Percentiles rank a stretch among this genome's conserved stretches.
phyloP scores from a whole-genome alignment of 2,329 filamentous ascomycete genomes.

The Stachybotrys echinatus region DNA sequence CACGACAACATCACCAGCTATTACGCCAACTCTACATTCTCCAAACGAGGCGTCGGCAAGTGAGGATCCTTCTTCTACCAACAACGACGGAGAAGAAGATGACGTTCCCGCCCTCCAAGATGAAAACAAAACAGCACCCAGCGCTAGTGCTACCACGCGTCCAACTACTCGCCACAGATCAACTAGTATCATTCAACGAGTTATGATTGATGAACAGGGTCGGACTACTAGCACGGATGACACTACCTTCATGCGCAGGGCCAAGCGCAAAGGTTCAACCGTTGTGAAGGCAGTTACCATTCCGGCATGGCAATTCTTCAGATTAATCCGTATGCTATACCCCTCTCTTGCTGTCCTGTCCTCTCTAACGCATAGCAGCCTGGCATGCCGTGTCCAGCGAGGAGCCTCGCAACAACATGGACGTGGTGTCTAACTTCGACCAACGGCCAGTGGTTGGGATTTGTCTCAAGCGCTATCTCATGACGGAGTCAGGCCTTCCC shows the following conservation, averaged over 20 bases:
- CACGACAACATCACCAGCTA: too few relatives aligned
- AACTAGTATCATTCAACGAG: conserved; percentile 57
- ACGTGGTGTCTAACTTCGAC: conserved; percentile 85
- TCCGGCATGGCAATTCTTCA: conserved; percentile 97
- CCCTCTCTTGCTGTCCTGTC: background rate
- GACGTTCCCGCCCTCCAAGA: background rate
- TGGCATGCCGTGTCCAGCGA: conserved; percentile 68
- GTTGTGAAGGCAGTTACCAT: conserved; percentile 81
- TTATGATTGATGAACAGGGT: conserved; percentile 48
- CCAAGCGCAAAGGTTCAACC: conserved; percentile 39
- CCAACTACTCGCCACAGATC: conserved; percentile 39
- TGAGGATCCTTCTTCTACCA: background rate
- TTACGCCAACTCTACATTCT: too few relatives aligned
- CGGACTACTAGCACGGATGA: conserved; percentile 37
- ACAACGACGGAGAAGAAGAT: background rate
- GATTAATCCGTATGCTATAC: conserved; percentile 67
- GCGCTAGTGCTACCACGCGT: conserved; percentile 11
- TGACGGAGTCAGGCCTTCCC: conserved; percentile 63
- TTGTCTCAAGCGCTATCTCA: conserved; percentile 80
- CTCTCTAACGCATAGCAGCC: conserved; percentile 46
- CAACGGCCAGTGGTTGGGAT: conserved; percentile 84
- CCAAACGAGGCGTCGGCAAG: too few relatives aligned
- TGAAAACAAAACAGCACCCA: background rate
- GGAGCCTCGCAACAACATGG: conserved; percentile 60
- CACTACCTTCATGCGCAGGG: conserved; percentile 35